Evolutionary conservation across 768 basidiomycete species (phyloP), one percentile per base, ranked within the genome.

Genomic region (Pholiota microspora): DNA sequence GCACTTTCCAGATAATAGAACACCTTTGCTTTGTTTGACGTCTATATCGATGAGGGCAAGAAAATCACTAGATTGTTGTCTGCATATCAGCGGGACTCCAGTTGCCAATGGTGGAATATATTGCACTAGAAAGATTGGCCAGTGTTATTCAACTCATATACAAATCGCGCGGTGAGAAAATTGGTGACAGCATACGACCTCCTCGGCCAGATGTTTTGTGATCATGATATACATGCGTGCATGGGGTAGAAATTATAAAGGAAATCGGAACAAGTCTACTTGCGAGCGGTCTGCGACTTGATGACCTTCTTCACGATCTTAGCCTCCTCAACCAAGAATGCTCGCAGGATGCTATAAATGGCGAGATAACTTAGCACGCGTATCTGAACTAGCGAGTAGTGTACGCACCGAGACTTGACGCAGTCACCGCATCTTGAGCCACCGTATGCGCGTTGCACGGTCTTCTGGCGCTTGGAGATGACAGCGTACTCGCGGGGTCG

Each of bases 281-380:
- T 78, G 66, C 75, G 73, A 61, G 70, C 56, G 44, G 71, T 61
- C 74, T 92, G 92, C 69, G 89, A 88, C 81, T 97, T 97, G 82
- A 98, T 94, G 64, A 98, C 96, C 77, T 85, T 89, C 88, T 99
- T 99, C 70, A 99, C 97, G 66, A 99, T 98, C 82, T 98, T 98
- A 42, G 97, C 97, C 80, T 99, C 97, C 81, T 98, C 97, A 35
- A 99, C 92, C 57, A 99, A 77, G 87, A 99, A 99, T 59, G 97
- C 94, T 56, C 97, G 92, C 64, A 98, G 88, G 65, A 99, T 95
- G 59, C 97, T 98, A 59, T 0, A 47, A 38, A 59, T 59, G 46
- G 25, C 45, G 24, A 31, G 16, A 45, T 10, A 32, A 24, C 21
- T 7, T 25, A 44, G 0, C 18, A 15, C 23, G 12, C 7, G 16